Conservation (phyloP, 164 flowering plant species). For the Magnolia sinica region DNA sequence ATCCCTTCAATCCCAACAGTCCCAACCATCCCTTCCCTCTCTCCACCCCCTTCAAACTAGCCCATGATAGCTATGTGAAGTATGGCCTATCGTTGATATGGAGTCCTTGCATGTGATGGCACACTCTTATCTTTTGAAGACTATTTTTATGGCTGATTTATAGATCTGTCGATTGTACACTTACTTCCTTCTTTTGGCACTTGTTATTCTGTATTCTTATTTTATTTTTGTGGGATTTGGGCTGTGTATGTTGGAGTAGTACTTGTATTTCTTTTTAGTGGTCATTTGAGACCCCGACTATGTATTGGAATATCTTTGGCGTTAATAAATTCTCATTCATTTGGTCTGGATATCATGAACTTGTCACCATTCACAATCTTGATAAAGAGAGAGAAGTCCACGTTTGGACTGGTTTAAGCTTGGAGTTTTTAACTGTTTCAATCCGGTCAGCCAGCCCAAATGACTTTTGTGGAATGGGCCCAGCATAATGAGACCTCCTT, state of each 20-base stretch:
- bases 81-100: background rate
- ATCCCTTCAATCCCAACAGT: slow-evolving; percentile 2
- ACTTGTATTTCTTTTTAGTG: background rate
- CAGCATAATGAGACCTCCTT: too few relatives aligned
- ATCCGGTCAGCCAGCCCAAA: too few relatives aligned
- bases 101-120: background rate
- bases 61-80: background rate
- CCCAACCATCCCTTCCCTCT: background rate
- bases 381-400: too few relatives aligned
- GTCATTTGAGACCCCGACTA: background rate
- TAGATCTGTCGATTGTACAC: too few relatives aligned
- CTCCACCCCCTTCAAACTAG: background rate
- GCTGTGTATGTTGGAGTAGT: background rate
- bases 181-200: background rate
- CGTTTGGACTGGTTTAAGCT: too few relatives aligned
- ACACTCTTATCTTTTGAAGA: background rate
- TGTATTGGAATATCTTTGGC: background rate
- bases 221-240: background rate
- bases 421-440: too few relatives aligned
- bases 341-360: too few relatives aligned
- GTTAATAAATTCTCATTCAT: background rate
- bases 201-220: background rate
- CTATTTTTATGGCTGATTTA: background rate
- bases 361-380: too few relatives aligned
- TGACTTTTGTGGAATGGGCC: too few relatives aligned